Percentiles rank a stretch among this genome's conserved stretches.
Conservation (phyloP, 2,329 filamentous ascomycete species). For the Phoma sp. region DNA sequence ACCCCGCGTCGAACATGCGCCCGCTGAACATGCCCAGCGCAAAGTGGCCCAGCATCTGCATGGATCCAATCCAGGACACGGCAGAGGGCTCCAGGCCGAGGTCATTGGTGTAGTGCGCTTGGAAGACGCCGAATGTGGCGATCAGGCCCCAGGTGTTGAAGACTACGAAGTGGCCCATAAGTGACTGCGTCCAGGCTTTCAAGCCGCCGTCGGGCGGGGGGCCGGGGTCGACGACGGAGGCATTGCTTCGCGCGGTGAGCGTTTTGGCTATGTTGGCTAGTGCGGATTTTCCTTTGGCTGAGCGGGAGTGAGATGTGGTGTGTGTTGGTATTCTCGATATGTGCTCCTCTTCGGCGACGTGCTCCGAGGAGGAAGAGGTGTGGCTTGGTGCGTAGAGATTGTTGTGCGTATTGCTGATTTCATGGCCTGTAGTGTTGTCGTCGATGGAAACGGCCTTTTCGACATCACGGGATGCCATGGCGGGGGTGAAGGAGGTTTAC, state of each 20-base stretch:
- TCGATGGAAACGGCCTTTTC: slow-evolving; percentile 19
- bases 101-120: slow-evolving; percentile 42
- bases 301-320: slow-evolving; percentile 9
- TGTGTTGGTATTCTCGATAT: slow-evolving; percentile 24
- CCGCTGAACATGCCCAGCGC: slow-evolving; percentile 59
- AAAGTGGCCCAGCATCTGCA: slow-evolving; percentile 60
- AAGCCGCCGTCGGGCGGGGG: slow-evolving; percentile 48
- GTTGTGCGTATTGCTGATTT: slow-evolving; percentile 9
- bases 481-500: neutral
- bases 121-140: slow-evolving; percentile 47
- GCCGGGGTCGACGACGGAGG: slow-evolving; percentile 41
- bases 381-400: slow-evolving; percentile 14
- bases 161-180: slow-evolving; percentile 46
- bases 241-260: slow-evolving; percentile 41
- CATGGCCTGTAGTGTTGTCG: neutral
- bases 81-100: slow-evolving; percentile 47
- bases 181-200: slow-evolving; percentile 46
- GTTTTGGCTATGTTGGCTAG: slow-evolving; percentile 31
- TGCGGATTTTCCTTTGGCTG: slow-evolving; percentile 15
- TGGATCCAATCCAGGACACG: slow-evolving; percentile 60
- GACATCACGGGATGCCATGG: slow-evolving; percentile 16
- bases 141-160: slow-evolving; percentile 49
- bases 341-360: slow-evolving; percentile 6
- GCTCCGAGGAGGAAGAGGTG: slow-evolving; percentile 1
- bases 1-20: slow-evolving; percentile 59